Conservation (phyloP, 2,329 filamentous ascomycete species). For the Diplocarpon rosae region DNA sequence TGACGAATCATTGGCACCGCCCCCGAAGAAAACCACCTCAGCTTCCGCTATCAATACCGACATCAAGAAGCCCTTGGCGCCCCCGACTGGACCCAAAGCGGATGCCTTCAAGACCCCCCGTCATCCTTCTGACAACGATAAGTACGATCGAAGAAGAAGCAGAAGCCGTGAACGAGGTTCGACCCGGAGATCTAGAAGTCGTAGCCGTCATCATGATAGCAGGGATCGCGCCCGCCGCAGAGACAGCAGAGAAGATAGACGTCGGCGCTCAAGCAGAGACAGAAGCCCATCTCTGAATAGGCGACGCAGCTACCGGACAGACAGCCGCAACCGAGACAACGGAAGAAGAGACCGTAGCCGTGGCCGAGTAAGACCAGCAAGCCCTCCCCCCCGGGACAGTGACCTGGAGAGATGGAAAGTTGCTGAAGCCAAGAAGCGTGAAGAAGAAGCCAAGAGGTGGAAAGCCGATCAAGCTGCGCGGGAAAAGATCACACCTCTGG, state of each 20-base stretch:
- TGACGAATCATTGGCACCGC: constrained; percentile 26
- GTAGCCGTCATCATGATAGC: constrained; percentile 17
- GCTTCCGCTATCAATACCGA: constrained; percentile 27
- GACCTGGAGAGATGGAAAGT: constrained; percentile 36
- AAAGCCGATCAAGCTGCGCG: constrained; percentile 50
- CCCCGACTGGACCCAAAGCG: constrained; percentile 15
- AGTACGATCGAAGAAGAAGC: constrained; percentile 13
- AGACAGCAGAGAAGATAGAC: constrained; percentile 25
- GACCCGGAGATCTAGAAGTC: constrained; percentile 16
- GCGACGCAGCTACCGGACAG: constrained; percentile 18
- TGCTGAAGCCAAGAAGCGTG: constrained; percentile 49
- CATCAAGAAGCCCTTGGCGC: constrained; percentile 18
- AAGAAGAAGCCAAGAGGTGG: constrained; percentile 54
- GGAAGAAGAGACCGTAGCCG: constrained; percentile 12
- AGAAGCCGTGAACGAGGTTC: constrained; percentile 23
- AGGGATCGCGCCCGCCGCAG: constrained; percentile 17
- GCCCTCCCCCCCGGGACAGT: constrained; percentile 5
- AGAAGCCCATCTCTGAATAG: constrained; percentile 19
- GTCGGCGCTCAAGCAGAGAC: constrained; percentile 11
- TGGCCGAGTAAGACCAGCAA: constrained; percentile 14
- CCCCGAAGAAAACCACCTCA: constrained; percentile 25
- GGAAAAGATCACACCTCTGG: constrained; percentile 45
- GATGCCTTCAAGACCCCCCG: constrained; percentile 16
- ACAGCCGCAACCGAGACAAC: constrained; percentile 14
- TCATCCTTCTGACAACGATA: constrained; percentile 6